Base-by-base conservation (phyloP, 345 rosid species). In the Cardamine occulta region DNA sequence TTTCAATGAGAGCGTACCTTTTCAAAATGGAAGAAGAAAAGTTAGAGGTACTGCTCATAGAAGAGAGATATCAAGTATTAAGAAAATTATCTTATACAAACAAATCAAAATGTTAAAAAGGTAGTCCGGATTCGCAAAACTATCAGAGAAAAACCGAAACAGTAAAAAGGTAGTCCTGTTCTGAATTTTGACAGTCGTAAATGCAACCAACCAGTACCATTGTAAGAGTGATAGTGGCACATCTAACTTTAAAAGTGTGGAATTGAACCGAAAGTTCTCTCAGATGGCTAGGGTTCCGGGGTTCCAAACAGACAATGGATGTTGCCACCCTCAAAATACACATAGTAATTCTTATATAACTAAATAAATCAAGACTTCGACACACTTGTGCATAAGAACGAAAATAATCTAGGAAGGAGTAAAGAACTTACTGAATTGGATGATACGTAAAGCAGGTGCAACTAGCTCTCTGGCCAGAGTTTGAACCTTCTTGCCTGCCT, bases 1-100 rank as follows among this genome's bases (percentile, higher is more conserved):
- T 81, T 86, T 93, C 83, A 93, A 75, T 19, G 99, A 82, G 61
- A 90, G 88, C 82, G 84, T 88, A 76, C 97, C 98, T 95, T 80
- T 66, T 73, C 75, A 78, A 86, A 72, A 58, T 49, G 65, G 52
- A 40, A 18, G 51, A 67, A 56, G 61, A 51, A 21, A 44, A 23
- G 55, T 72, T 9, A 51, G 63, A 59, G 18, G 60, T 34, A 70
- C 18, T 32, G 61, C 51, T 76, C 23, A n/a, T 29, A 39, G 10
- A 34, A 5, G 28, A 35, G 35, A 39, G 19, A 56, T 10, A 54
- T 63, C 66, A 28, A 4, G n/a, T 42, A 14, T 26, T 29, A 17
- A 76, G 28, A 32, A 59, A 47, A 31, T 44, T 49, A 32, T 61
- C 59, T 53, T 23, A 63, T n/a, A 51, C 29, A 19, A 52, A 73